Evolutionary conservation across 805 yeast genomes (phyloP).

Genomic region (Candida argentea): DNA sequence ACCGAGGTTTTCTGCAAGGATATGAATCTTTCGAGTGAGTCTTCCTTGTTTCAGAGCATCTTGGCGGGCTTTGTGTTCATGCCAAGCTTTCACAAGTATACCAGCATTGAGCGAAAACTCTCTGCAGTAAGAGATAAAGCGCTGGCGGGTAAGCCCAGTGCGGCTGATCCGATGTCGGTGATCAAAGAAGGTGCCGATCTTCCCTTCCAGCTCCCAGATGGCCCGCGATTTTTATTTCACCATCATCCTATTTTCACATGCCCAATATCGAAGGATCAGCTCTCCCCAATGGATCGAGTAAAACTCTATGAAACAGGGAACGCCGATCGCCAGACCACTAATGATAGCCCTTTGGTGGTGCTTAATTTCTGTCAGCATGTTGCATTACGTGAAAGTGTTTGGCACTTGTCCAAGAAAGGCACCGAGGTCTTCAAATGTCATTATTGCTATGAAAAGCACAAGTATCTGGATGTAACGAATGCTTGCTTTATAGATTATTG

Average conservation of each 20-base stretch:
- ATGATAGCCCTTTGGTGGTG: conserved; percentile 29
- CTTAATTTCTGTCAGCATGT: conserved; percentile 31
- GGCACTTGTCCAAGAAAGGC: conserved; percentile 29
- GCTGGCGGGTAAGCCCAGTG: background rate
- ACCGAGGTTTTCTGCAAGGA: conserved; percentile 29
- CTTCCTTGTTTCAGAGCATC: conserved; percentile 30
- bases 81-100: conserved; percentile 34
- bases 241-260: conserved; percentile 38
- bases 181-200: conserved; percentile 13
- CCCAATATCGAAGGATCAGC: conserved; percentile 34
- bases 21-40: conserved; percentile 27
- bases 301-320: conserved; percentile 1
- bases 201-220: conserved; percentile 33
- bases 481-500: conserved; percentile 30
- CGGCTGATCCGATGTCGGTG: background rate
- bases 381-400: conserved; percentile 31
- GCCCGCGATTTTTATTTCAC: conserved; percentile 27
- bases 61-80: conserved; percentile 31
- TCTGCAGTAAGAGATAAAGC: too few species aligned
- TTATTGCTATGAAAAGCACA: conserved; percentile 35
- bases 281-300: conserved; percentile 19
- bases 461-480: conserved; percentile 26
- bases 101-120: conserved; percentile 23
- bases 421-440: conserved; percentile 33
- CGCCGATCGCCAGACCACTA: conserved; percentile 12